Evolutionary conservation across 495 filamentous ascomycete species (phyloP).

Genomic region (Neurospora sp.): DNA sequence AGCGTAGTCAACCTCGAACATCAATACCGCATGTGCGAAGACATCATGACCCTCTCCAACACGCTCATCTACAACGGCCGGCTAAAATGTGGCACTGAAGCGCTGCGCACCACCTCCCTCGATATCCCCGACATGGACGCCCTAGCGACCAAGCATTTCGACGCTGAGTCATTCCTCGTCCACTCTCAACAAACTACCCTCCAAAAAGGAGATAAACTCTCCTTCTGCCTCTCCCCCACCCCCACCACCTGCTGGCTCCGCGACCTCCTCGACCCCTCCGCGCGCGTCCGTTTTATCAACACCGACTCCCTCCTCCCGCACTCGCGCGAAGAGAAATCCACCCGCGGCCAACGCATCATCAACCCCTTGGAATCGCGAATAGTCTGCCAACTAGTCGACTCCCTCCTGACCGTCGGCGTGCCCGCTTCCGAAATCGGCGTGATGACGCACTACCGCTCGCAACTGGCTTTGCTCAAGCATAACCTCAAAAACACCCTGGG

Average conservation of each 20-base stretch:
- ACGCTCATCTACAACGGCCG: conserved; percentile 82
- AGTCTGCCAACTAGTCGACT: conserved; percentile 65
- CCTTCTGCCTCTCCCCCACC: conserved; percentile 43
- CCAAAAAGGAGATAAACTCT: conserved; percentile 1
- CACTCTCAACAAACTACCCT: conserved; percentile 3
- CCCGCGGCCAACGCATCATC: conserved; percentile 71
- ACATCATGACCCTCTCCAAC: conserved; percentile 91
- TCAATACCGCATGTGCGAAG: conserved; percentile 96
- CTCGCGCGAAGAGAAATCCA: conserved; percentile 48
- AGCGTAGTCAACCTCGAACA: conserved; percentile 87
- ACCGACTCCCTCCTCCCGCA: conserved; percentile 65
- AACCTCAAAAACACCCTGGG: conserved; percentile 22
- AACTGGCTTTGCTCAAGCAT: conserved; percentile 51
- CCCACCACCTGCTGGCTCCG: conserved; percentile 67
- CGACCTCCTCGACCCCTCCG: conserved; percentile 56
- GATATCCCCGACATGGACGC: conserved; percentile 40
- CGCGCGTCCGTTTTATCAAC: conserved; percentile 76
- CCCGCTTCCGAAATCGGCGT: conserved; percentile 75
- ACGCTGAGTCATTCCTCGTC: conserved; percentile 26
- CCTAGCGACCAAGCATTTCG: conserved; percentile 47
- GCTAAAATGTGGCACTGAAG: conserved; percentile 76
- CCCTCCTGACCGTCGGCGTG: conserved; percentile 64
- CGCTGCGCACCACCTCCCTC: conserved; percentile 58
- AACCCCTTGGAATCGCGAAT: conserved; percentile 73
- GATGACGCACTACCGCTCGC: conserved; percentile 95